Evolutionary conservation across 768 basidiomycete species (phyloP), one percentile per base, ranked within the genome.

Genomic region (Cantharellus anzutake): DNA sequence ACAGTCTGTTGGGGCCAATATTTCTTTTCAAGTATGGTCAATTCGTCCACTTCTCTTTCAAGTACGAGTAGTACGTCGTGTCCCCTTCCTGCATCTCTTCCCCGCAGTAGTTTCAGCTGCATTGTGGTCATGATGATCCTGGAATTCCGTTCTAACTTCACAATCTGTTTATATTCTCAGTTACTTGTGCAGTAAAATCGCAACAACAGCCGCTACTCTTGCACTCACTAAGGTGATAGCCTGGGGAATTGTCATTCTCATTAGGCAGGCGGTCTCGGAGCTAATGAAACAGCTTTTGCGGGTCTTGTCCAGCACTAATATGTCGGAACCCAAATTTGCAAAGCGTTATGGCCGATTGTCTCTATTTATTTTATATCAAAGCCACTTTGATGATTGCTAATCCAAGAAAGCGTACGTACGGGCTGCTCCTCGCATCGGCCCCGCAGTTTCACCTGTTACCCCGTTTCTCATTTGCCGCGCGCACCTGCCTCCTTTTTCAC

Each of bases 401-500:
- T 29, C 20, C 20, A 29, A 29, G 20, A 29, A 29, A 29, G 20
- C 20, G 20, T 29, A 29, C 20, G 20, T 29, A 29, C 20, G 20
- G 20, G 20, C 20, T 29, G 20, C 20, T 29, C 20, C 20, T 29
- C 20, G 20, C 20, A 29, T 29, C 20, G 20, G 20, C 20, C 20
- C 20, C 20, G 20, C 20, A 29, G 20, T 29, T 29, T 29, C 20
- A 29, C 20, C 20, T 29, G 20, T 29, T 5, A 5, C 34, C 14
- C 41, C 37, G 5, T 14, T 14, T 14, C 7, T 11, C 42, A 7
- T 7, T 42, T 57, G 39, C 59, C 40, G 14, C 68, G 84, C 83
- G 75, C 78, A 72, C 84, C 84, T 60, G 82, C 81, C 70, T 76
- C 78, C 64, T 85, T 80, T 78, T 76, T 76, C 59, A 75, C 81